These are phyloP conservation scores for Arachis hypogaea DNA, from an alignment of 306 rosid species.

Conservation along the genomic window DNA sequence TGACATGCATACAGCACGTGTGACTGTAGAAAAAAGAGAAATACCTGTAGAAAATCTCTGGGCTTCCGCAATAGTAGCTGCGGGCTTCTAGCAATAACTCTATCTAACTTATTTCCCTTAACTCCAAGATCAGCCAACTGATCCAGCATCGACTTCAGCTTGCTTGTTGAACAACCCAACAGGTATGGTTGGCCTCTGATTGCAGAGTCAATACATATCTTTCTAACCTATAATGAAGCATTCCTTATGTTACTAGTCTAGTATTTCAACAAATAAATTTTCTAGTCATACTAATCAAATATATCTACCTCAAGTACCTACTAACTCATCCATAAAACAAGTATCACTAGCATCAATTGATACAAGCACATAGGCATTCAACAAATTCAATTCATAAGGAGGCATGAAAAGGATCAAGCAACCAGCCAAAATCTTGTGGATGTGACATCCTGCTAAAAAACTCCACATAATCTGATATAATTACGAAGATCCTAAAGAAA, in stretches of 20 bases:
- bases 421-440: conserved; percentile 5
- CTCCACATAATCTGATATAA: background rate
- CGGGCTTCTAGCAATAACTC: conserved; percentile 76
- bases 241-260: conserved; percentile 11
- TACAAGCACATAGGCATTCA: conserved; percentile 6
- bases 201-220: conserved; percentile 50
- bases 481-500: conserved; percentile 9
- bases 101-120: conserved; percentile 62
- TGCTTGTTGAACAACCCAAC: conserved; percentile 81
- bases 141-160: conserved; percentile 65
- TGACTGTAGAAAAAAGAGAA: conserved; percentile 28
- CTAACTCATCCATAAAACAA: conserved; percentile 1
- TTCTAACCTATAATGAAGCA: conserved; percentile 65
- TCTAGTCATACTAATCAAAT: conserved; percentile 29
- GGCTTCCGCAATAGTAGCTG: conserved; percentile 70
- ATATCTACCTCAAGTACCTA: background rate
- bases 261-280: conserved; percentile 30
- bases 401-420: conserved; percentile 11
- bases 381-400: conserved; percentile 13
- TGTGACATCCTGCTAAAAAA: conserved; percentile 3
- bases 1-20: conserved; percentile 1
- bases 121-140: conserved; percentile 67
- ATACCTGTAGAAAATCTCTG: conserved; percentile 72
- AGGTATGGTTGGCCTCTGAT: conserved; percentile 85
- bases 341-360: conserved; percentile 14